Evolutionary conservation across 1,284 basidiomycete genomes (phyloP).

Genomic region (Cyathus olla): DNA sequence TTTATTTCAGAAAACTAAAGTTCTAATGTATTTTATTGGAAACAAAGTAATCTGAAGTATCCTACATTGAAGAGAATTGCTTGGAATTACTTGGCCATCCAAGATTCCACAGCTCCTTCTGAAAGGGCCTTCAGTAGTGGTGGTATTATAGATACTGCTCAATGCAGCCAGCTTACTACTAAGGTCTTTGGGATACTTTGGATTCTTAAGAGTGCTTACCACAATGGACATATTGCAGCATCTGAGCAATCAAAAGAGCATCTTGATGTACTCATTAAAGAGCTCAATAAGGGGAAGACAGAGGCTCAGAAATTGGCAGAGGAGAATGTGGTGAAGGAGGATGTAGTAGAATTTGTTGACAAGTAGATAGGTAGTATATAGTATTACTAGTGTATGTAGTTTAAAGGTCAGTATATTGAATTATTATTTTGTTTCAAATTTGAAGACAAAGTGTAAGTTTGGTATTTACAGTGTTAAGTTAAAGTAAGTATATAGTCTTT

Average conservation of each 20-base stretch:
- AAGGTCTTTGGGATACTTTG: constrained; percentile 13
- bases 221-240: background rate
- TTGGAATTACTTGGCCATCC: constrained; percentile 38
- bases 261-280: background rate
- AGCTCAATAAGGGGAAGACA: background rate
- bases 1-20: background rate
- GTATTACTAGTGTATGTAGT: no score
- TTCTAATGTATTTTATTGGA: background rate
- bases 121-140: constrained; percentile 23
- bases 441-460: no score
- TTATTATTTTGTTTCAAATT: no score
- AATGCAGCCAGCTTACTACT: constrained; percentile 14
- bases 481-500: no score
- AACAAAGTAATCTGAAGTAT: background rate
- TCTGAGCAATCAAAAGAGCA: background rate
- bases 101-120: constrained; percentile 21
- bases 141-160: constrained; percentile 15
- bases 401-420: no score
- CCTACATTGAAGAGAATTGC: constrained; percentile 33
- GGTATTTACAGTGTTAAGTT: no score
- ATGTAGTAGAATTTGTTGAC: no score
- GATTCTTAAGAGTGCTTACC: constrained; percentile 1
- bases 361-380: no score
- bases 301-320: no score
- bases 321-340: no score